Evolutionary conservation across 345 rosid species (phyloP).

Genomic region (Sonneratia alba): DNA sequence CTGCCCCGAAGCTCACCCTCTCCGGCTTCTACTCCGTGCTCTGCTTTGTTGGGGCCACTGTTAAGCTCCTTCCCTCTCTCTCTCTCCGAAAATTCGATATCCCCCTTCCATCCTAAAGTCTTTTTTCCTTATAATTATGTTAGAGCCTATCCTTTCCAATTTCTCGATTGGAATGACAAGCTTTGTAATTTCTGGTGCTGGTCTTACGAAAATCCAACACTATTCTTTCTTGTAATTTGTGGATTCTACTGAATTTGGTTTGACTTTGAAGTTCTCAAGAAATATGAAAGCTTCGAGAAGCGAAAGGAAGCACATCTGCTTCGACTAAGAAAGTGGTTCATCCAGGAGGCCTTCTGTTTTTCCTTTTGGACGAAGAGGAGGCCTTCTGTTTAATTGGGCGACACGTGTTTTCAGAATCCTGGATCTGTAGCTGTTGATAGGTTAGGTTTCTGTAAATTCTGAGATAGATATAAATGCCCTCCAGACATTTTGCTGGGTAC

Average conservation of each 20-base stretch:
- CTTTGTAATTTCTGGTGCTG: background rate
- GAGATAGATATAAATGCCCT: background rate
- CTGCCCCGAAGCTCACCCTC: slow-evolving; percentile 74
- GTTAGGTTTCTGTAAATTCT: background rate
- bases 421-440: background rate
- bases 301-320: slow-evolving; percentile 13
- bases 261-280: slow-evolving; percentile 34
- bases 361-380: slow-evolving; percentile 6
- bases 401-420: background rate
- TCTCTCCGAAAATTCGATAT: too few relatives aligned
- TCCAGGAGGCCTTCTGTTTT: slow-evolving; percentile 2
- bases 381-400: slow-evolving; percentile 18
- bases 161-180: background rate
- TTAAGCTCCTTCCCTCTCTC: slow-evolving; percentile 33
- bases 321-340: slow-evolving; percentile 1
- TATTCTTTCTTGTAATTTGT: background rate
- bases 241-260: background rate
- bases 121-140: too few relatives aligned
- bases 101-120: too few relatives aligned
- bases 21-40: slow-evolving; percentile 92
- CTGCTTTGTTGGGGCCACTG: slow-evolving; percentile 76
- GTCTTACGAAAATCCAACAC: background rate
- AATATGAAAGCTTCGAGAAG: slow-evolving; percentile 15
- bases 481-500: background rate
- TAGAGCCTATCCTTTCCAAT: background rate